Percentiles rank a stretch among this genome's conserved stretches.
These are phyloP conservation scores for Celoporthe dispersa DNA, from an alignment of 2,329 filamentous ascomycete species.

Conservation along the genomic window DNA sequence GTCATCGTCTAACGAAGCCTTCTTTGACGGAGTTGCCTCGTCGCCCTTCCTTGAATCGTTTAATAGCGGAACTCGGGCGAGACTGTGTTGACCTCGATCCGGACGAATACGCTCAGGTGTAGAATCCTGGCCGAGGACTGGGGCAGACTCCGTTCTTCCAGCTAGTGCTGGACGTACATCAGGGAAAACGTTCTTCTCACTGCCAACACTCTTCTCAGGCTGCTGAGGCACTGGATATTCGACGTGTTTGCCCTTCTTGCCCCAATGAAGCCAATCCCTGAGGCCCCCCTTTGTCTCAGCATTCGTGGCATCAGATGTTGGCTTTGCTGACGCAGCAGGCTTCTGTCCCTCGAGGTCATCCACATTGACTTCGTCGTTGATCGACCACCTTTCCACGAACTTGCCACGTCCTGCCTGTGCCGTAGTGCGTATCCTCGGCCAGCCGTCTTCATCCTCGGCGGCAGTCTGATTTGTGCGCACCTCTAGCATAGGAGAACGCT, in stretches of 20 bases:
- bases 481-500: background rate
- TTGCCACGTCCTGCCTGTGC: slow-evolving; percentile 4
- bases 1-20: background rate
- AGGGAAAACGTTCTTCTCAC: background rate
- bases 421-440: background rate
- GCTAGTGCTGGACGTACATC: background rate
- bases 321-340: background rate
- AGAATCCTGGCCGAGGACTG: background rate
- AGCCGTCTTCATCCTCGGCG: background rate
- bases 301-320: background rate
- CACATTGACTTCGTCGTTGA: slow-evolving; percentile 2
- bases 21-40: background rate
- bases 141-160: background rate
- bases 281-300: background rate
- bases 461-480: background rate
- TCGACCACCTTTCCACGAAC: slow-evolving; percentile 11
- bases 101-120: background rate
- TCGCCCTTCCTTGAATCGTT: background rate
- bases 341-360: background rate
- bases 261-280: background rate
- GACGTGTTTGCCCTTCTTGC: slow-evolving; percentile 7
- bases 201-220: background rate
- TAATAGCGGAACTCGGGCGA: background rate
- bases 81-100: background rate
- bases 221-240: background rate